Conservation (phyloP, 2,329 filamentous ascomycete genomes). For the Eutypa lata region DNA sequence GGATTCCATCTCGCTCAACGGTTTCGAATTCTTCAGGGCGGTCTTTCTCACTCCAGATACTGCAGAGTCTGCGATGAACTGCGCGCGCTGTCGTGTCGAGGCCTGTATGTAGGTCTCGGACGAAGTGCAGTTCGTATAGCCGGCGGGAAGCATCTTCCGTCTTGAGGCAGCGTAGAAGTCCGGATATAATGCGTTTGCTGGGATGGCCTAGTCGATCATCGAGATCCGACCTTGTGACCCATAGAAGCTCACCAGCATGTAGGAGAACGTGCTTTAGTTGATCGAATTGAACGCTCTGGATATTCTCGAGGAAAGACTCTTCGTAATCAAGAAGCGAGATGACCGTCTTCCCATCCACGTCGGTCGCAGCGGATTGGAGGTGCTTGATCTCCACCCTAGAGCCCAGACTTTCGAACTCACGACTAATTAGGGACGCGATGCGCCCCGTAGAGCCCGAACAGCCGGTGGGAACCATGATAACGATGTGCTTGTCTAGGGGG, state of each 20-base stretch:
- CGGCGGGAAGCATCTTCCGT: neutral
- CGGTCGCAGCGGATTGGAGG: neutral
- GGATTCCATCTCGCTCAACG: neutral
- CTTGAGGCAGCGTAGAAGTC: neutral
- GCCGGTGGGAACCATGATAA: neutral
- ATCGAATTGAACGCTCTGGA: neutral
- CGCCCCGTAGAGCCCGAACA: too few relatives aligned
- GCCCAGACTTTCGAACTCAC: neutral
- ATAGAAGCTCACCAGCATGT: neutral
- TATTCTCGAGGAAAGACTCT: neutral
- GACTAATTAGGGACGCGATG: neutral
- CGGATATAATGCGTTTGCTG: neutral
- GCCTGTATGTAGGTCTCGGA: too few relatives aligned
- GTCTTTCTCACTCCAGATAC: neutral
- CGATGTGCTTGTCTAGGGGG: neutral
- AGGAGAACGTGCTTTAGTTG: neutral
- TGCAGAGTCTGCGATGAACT: neutral
- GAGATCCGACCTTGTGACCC: neutral
- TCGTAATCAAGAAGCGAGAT: neutral
- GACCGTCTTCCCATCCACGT: neutral
- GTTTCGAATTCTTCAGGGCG: neutral
- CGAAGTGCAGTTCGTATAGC: neutral
- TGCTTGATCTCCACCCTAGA: neutral
- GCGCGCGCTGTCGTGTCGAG: too few relatives aligned
- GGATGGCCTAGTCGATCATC: neutral